Evolutionary conservation across 2,329 filamentous ascomycete species (phyloP).

Genomic region (Chaetomium sp.): DNA sequence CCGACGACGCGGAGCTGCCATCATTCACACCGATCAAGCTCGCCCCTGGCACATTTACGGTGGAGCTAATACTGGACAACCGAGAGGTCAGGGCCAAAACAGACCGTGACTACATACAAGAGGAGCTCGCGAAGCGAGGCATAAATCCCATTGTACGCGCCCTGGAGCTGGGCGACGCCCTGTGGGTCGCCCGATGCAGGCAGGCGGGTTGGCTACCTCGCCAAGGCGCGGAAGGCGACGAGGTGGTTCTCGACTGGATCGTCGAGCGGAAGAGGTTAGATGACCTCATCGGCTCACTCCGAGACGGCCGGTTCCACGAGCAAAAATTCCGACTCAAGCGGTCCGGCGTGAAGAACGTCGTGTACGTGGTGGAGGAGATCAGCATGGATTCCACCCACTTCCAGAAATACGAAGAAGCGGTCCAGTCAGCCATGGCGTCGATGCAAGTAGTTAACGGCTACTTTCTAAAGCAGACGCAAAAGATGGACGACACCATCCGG

Average conservation of each 20-base stretch:
- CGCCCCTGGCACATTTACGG: slow-evolving; percentile 66
- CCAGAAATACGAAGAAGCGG: slow-evolving; percentile 64
- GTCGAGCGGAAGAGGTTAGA: slow-evolving; percentile 80
- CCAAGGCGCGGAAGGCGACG: slow-evolving; percentile 64
- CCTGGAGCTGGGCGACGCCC: slow-evolving; percentile 72
- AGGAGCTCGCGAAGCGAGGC: slow-evolving; percentile 68
- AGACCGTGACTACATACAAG: slow-evolving; percentile 76
- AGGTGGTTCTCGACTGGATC: slow-evolving; percentile 78
- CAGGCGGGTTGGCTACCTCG: slow-evolving; percentile 58
- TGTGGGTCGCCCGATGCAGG: slow-evolving; percentile 77
- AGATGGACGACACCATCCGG: slow-evolving; percentile 75
- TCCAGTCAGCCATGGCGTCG: slow-evolving; percentile 72
- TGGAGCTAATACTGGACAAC: slow-evolving; percentile 72
- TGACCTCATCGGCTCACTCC: slow-evolving; percentile 78
- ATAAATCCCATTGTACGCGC: slow-evolving; percentile 67
- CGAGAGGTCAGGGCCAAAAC: slow-evolving; percentile 73
- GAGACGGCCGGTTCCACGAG: slow-evolving; percentile 79
- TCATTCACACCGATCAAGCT: slow-evolving; percentile 62
- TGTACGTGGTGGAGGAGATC: slow-evolving; percentile 78
- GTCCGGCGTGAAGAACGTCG: slow-evolving; percentile 73
- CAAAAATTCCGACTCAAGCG: slow-evolving; percentile 78
- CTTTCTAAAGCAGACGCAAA: slow-evolving; percentile 74
- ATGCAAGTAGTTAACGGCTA: slow-evolving; percentile 79
- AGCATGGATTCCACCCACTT: slow-evolving; percentile 57
- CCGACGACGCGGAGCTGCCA: slow-evolving; percentile 43